Evolutionary conservation across 805 yeast species (phyloP).

Genomic region (Schizosaccharomyces japonicus): DNA sequence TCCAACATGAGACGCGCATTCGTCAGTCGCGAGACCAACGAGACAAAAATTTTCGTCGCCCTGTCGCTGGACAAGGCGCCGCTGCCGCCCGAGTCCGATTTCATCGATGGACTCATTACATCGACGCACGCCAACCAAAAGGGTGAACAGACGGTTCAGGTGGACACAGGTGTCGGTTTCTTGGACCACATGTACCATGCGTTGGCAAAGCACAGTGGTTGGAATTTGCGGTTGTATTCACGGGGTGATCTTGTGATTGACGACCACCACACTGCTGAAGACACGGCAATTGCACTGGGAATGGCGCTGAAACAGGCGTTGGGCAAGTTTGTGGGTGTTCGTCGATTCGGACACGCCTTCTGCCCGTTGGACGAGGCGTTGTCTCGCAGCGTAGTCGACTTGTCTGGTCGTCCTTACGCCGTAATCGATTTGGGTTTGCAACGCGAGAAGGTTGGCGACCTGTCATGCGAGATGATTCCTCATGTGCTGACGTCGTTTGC

Average conservation of each 20-base stretch:
- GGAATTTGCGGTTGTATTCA: conserved; percentile 78
- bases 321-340: conserved; percentile 73
- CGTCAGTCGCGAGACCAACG: conserved; percentile 55
- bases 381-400: conserved; percentile 84
- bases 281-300: conserved; percentile 81
- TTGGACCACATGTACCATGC: conserved; percentile 95
- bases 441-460: conserved; percentile 80
- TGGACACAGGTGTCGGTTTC: conserved; percentile 85
- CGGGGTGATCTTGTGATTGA: conserved; percentile 87
- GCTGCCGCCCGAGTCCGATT: conserved; percentile 15
- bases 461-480: conserved; percentile 92
- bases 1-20: neutral
- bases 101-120: conserved; percentile 4
- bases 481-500: conserved; percentile 89
- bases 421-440: conserved; percentile 72
- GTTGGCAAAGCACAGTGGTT: conserved; percentile 84
- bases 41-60: conserved; percentile 75
- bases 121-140: conserved; percentile 38
- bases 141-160: conserved; percentile 48
- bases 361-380: conserved; percentile 95
- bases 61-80: conserved; percentile 68
- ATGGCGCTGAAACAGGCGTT: conserved; percentile 70
- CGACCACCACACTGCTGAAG: conserved; percentile 93
- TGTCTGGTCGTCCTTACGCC: conserved; percentile 81
- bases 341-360: conserved; percentile 75